Evolutionary conservation across 306 rosid species (phyloP).

Genomic region (Glycine soja): DNA sequence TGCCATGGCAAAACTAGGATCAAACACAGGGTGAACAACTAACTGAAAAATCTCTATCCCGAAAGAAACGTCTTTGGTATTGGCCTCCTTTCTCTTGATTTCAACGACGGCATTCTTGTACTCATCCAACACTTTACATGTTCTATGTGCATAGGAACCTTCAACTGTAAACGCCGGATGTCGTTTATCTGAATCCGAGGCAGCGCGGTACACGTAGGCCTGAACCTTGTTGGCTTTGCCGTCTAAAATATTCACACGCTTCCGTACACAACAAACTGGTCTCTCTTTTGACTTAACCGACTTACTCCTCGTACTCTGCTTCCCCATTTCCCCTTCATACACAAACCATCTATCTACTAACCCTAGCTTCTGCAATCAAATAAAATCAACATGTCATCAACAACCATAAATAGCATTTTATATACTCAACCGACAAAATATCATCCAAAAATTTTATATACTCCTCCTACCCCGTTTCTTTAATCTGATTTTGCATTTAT

Average conservation of each 20-base stretch:
- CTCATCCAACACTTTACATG: constrained; percentile 75
- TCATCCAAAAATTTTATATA: no score
- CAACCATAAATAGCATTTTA: no score
- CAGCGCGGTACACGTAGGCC: constrained; percentile 58
- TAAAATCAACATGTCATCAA: background rate
- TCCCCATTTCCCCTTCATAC: constrained; percentile 69
- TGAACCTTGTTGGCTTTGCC: constrained; percentile 50
- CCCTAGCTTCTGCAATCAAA: constrained; percentile 61
- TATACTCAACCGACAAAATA: no score
- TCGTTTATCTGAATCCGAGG: constrained; percentile 44
- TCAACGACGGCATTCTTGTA: constrained; percentile 64
- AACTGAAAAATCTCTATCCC: constrained; percentile 83
- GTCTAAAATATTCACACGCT: constrained; percentile 57
- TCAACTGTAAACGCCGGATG: constrained; percentile 55
- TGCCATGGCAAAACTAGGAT: constrained; percentile 84
- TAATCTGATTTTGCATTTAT: no score
- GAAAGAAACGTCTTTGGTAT: constrained; percentile 61
- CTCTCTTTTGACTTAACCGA: no score
- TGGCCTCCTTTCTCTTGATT: constrained; percentile 73
- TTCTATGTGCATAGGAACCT: constrained; percentile 74
- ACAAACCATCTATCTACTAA: constrained; percentile 71
- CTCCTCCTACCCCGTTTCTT: no score
- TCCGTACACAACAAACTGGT: constrained; percentile 69
- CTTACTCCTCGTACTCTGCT: background rate
- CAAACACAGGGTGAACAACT: constrained; percentile 71